Evolutionary conservation across 768 basidiomycete species (phyloP).

Genomic region (Panaeolus cyanescens): DNA sequence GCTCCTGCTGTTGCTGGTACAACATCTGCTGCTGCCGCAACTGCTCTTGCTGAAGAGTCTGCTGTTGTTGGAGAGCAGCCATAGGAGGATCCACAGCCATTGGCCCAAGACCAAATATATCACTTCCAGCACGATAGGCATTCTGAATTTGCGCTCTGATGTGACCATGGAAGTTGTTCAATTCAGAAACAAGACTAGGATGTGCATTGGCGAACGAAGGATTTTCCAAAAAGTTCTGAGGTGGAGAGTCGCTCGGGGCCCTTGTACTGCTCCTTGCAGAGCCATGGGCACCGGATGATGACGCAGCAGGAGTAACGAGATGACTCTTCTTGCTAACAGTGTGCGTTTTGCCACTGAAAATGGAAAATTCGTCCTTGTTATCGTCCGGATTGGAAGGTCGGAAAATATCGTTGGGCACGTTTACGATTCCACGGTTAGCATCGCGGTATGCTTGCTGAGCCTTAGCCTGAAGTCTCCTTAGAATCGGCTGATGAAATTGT

Average conservation of each 20-base stretch:
- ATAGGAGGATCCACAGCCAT: constrained; percentile 24
- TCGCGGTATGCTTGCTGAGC: constrained; percentile 56
- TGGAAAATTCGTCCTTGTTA: constrained; percentile 68
- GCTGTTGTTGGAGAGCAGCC: constrained; percentile 13
- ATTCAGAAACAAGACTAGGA: constrained; percentile 56
- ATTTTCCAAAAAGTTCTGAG: constrained; percentile 32
- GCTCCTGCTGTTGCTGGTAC: constrained; percentile 28
- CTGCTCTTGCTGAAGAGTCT: constrained; percentile 19
- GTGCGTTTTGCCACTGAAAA: constrained; percentile 77
- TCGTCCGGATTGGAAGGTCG: constrained; percentile 44
- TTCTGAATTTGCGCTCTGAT: constrained; percentile 52
- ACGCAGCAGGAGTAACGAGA: constrained; percentile 7
- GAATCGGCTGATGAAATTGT: constrained; percentile 54
- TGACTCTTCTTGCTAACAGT: constrained; percentile 51
- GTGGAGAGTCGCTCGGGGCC: constrained; percentile 32
- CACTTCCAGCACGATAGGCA: constrained; percentile 39
- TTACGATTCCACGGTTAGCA: constrained; percentile 46
- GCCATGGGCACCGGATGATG: constrained; percentile 22
- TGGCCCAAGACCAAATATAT: constrained; percentile 32
- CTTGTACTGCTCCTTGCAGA: not conserved
- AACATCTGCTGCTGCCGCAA: constrained; percentile 23
- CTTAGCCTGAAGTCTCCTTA: constrained; percentile 61
- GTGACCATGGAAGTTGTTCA: constrained; percentile 56
- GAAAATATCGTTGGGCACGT: constrained; percentile 61
- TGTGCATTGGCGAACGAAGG: constrained; percentile 52